Conservation (phyloP, 345 rosid species). For the Arabidopsis thaliana region TAIR10.1 NC_003075.7:8044001-8044500, state of each 20-base stretch:
- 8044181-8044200: neutral
- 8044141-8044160: constrained; percentile 11
- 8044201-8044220: neutral
- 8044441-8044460: too few relatives aligned
- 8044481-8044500: too few relatives aligned
- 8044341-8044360: constrained; percentile 39
- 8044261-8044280: neutral
- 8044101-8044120: neutral
- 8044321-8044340: constrained; percentile 12
- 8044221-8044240: constrained; percentile 30
- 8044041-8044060: too few relatives aligned
- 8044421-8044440: too few relatives aligned
- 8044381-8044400: neutral
- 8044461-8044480: too few relatives aligned
- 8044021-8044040: neutral
- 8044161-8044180: constrained; percentile 21
- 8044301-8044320: constrained; percentile 34
- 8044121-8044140: neutral
- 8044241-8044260: neutral
- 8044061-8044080: too few relatives aligned
- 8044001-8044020: too few relatives aligned
- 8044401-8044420: too few relatives aligned
- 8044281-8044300: constrained; percentile 39
- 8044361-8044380: constrained; percentile 7
- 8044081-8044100: too few relatives aligned